These are phyloP conservation scores for Colletotrichum cordylinicola DNA, from an alignment of 2,329 filamentous ascomycete genomes.

Conservation along the genomic window DNA sequence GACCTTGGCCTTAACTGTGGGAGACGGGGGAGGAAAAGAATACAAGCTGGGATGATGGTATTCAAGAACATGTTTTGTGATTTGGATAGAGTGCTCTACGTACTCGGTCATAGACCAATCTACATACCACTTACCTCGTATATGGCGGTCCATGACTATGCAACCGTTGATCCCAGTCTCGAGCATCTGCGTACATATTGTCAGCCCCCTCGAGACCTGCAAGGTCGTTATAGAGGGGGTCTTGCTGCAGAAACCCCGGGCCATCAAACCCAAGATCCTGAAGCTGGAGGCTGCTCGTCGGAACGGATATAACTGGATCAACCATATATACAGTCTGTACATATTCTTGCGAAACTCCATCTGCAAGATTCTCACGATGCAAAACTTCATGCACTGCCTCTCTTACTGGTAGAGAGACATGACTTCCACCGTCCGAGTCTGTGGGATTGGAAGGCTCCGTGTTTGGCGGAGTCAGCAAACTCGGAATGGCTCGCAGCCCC, in stretches of 20 bases:
- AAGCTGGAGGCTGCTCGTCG: not conserved
- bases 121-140: not conserved
- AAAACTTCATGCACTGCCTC: not conserved
- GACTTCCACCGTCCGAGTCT: not conserved
- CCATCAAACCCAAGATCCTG: not conserved
- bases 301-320: not conserved
- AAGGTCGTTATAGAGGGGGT: not conserved
- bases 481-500: not conserved
- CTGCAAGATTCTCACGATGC: not conserved
- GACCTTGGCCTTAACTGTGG: rapidly evolving
- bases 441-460: not conserved
- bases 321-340: not conserved
- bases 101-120: not conserved
- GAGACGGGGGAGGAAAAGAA: not conserved
- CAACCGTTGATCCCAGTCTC: not conserved
- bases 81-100: not conserved
- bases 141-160: not conserved
- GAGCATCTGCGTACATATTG: not conserved
- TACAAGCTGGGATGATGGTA: not conserved
- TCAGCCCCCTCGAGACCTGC: not conserved
- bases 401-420: not conserved
- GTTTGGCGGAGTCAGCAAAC: not conserved
- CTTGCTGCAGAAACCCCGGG: not conserved
- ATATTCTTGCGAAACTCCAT: not conserved
- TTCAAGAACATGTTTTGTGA: not conserved